Conservation (phyloP, 441 rosid genomes). For the Omphalea diandra region DNA sequence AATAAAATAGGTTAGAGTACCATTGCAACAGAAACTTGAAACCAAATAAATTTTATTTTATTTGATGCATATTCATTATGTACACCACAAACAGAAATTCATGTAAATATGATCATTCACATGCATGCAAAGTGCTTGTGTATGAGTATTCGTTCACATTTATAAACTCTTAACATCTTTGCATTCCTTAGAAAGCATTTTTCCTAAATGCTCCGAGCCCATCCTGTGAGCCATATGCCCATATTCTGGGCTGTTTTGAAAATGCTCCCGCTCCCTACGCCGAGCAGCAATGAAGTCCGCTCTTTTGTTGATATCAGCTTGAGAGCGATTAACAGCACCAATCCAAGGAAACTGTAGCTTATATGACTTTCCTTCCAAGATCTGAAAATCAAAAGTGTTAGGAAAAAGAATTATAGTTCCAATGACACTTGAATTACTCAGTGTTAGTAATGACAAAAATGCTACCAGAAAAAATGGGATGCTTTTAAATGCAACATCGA, state of each 20-base stretch:
- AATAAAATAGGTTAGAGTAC: not conserved
- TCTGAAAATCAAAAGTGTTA: constrained; percentile 41
- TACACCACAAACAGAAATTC: not conserved
- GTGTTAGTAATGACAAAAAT: constrained; percentile 2
- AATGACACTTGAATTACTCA: constrained; percentile 11
- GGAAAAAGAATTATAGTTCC: constrained; percentile 12
- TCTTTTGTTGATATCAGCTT: constrained; percentile 93
- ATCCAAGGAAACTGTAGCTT: constrained; percentile 87
- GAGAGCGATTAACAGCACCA: constrained; percentile 95
- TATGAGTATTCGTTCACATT: not conserved
- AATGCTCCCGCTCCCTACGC: constrained; percentile 77
- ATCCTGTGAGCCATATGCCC: constrained; percentile 69
- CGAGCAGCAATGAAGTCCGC: constrained; percentile 99
- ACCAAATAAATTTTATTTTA: not conserved
- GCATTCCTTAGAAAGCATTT: constrained; percentile 86
- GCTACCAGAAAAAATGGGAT: not conserved
- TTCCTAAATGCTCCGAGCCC: constrained; percentile 91
- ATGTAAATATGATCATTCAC: not conserved
- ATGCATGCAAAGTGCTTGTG: too few relatives aligned
- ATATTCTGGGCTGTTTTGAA: constrained; percentile 57
- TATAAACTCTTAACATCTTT: not conserved
- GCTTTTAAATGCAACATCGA: not conserved
- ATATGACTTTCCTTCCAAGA: constrained; percentile 86
- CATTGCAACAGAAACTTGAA: not conserved
- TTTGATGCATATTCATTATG: not conserved